Evolutionary conservation across 2,329 filamentous ascomycete species (phyloP), one percentile per base, ranked within the genome.

Genomic region (Colletotrichum sp.): DNA sequence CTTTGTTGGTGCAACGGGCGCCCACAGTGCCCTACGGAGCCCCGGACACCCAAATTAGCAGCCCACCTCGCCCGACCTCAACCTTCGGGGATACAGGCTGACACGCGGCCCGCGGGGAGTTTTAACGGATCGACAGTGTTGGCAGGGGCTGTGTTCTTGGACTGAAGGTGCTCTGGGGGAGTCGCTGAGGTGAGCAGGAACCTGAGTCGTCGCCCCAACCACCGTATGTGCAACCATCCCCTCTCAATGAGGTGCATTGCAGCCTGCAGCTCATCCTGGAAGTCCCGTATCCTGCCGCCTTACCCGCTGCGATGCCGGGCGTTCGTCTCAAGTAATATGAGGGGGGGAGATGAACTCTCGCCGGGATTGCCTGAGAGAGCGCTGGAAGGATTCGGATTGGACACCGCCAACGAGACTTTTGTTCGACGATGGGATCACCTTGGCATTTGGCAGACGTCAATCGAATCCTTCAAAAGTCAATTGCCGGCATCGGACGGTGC

Each of bases 61-160:
- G 34, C n/a, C 62, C 24, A 16, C 34, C 28, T 34, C 32, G 34
- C 24, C 22, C 26, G 36, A 39, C 39, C 12, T 30, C 18, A 15
- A 63, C 18, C 63, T 48, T 39, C 36, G 28, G 63, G 63, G 9
- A 26, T 32, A 36, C 34, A 24, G 63, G 36, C 30, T 68, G 71
- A n/a, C 70, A 63, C 70, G 69, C 69, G 70, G 70, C 73, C 73
- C 69, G 63, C 63, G 39, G 69, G 44, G 57, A 64, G 63, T 68
- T 75, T 39, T 48, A 32, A 30, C 28, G 65, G 65, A 68, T 30
- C 39, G 24, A 26, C 57, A 32, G 30, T 44, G 55, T 73, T 68
- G 39, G 22, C 59, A 60, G 24, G 30, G 57, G 34, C n/a, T 24
- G 32, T 48, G 55, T 16, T 30, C 57, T 28, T 28, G 28, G 57